Evolutionary conservation across 2,329 filamentous ascomycete species (phyloP), one percentile per base, ranked within the genome.

Genomic region (Aspergillus sp.): DNA sequence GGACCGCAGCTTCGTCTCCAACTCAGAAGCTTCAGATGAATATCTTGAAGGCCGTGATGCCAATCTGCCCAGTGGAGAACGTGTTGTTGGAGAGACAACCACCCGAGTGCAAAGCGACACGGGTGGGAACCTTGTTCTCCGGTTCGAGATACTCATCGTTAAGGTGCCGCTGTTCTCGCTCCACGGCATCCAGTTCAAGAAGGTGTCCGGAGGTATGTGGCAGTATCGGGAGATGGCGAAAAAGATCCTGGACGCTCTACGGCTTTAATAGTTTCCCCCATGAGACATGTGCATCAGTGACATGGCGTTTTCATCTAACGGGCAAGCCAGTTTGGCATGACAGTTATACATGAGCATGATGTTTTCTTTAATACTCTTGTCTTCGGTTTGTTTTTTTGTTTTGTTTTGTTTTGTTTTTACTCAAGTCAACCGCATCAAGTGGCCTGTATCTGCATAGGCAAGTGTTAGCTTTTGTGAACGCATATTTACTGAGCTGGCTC

Each of bases 201-300:
- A 95, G 72, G 88, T 98, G 65, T 86, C 90, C 57, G 93, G 95
- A 37, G 93, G 96, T 59, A 98, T 95, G 58, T 98, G 93, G 93
- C 93, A 97, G 75, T 99, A 96, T 79, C 96, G 97, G 80, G 93
- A 91, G 70, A 96, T 98, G 92, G 95, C 95, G 37, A 93, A 96
- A 75, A 92, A 92, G 68, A 97, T 99, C 68, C 80, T 99, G 66
- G 86, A 89, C 70, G 92, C 95, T 73, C 78, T 99, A 65, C 87
- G 87, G 70, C 83, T 98, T 62, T 96, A 51, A 46, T 53, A 31
- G 24, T 15, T 31, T 31, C 12, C 35, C 9, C 35, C 35, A 62
- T 49, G 48, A 53, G 57, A 33, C 46, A 62, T 48, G 50, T 56
- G 57, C 52, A 66, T 63, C 44, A 54, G 56, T 60, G 51, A 53